Conservation (phyloP, 257 asterid species). For the Rehmannia glutinosa region DNA sequence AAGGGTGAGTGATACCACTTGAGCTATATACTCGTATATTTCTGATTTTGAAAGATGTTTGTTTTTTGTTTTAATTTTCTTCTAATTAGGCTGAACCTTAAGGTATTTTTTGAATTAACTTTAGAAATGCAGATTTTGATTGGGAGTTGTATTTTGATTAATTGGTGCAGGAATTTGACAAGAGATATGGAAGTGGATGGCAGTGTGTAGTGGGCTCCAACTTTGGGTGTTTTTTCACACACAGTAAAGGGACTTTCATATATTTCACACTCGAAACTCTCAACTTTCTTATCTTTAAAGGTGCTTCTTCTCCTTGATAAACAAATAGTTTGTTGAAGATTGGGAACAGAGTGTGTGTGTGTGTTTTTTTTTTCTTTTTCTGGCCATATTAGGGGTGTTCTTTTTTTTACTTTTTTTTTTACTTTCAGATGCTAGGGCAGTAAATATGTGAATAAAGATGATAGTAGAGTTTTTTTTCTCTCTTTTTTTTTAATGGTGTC, state of each 20-base stretch:
- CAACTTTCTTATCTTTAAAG: constrained; percentile 89
- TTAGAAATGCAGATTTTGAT: too few relatives aligned
- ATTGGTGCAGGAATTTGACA: constrained; percentile 75
- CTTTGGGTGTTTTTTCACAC: constrained; percentile 94
- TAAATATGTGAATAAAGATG: not conserved
- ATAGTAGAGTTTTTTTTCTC: not conserved
- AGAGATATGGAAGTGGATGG: constrained; percentile 79
- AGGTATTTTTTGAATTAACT: too few relatives aligned
- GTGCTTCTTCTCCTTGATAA: constrained; percentile 22
- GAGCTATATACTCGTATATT: too few relatives aligned
- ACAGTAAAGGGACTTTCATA: constrained; percentile 74
- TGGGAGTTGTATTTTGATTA: not conserved
- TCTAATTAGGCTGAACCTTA: too few relatives aligned
- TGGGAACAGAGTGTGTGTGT: not conserved
- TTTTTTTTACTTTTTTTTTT: too few relatives aligned
- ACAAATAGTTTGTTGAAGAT: too few relatives aligned
- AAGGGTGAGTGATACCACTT: too few relatives aligned
- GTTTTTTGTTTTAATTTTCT: too few relatives aligned
- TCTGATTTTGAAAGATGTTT: too few relatives aligned
- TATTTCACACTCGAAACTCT: constrained; percentile 85
- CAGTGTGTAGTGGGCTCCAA: constrained; percentile 96
- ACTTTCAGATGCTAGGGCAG: not conserved
- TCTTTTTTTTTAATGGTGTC: not conserved
- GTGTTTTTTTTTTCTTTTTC: too few relatives aligned
- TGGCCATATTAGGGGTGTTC: too few relatives aligned